A percentile compares a stretch with the other conserved stretches of the same genome.
These are phyloP conservation scores for Fusarium albidum DNA, from an alignment of 2,329 filamentous ascomycete species.

Conservation along the genomic window DNA sequence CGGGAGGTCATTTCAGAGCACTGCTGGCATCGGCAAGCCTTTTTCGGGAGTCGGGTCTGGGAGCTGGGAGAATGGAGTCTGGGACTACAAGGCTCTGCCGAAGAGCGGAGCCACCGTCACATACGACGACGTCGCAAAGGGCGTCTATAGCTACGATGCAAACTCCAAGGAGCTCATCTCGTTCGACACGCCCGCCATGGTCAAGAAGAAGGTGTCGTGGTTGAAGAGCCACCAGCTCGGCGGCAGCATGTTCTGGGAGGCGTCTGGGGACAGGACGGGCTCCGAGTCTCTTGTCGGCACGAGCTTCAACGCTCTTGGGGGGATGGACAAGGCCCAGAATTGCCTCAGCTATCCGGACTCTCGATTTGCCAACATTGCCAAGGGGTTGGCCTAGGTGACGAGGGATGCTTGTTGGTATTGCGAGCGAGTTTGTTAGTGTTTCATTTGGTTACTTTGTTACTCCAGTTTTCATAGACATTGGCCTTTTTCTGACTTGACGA, in stretches of 20 bases:
- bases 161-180: slow-evolving; percentile 69
- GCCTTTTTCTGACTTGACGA: too few species aligned
- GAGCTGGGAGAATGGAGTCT: slow-evolving; percentile 76
- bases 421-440: too few species aligned
- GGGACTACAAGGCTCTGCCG: slow-evolving; percentile 82
- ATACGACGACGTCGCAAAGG: slow-evolving; percentile 65
- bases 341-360: slow-evolving; percentile 59
- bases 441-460: too few species aligned
- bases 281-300: slow-evolving; percentile 67
- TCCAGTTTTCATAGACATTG: too few species aligned
- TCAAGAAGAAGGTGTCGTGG: slow-evolving; percentile 69
- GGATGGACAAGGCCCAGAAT: slow-evolving; percentile 56
- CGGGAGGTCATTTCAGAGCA: slow-evolving; percentile 70
- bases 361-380: slow-evolving; percentile 60
- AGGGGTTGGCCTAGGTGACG: slow-evolving; percentile 3
- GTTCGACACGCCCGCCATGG: slow-evolving; percentile 71
- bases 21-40: slow-evolving; percentile 31
- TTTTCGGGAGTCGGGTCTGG: slow-evolving; percentile 69
- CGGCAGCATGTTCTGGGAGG: slow-evolving; percentile 89
- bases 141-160: slow-evolving; percentile 75
- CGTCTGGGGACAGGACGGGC: slow-evolving; percentile 69
- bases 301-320: slow-evolving; percentile 48
- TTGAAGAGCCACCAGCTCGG: slow-evolving; percentile 69
- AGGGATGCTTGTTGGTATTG: neutral
- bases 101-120: slow-evolving; percentile 64